These are phyloP conservation scores for Alternaria burnsii DNA, from an alignment of 2,329 filamentous ascomycete species.

Conservation along the genomic window DNA sequence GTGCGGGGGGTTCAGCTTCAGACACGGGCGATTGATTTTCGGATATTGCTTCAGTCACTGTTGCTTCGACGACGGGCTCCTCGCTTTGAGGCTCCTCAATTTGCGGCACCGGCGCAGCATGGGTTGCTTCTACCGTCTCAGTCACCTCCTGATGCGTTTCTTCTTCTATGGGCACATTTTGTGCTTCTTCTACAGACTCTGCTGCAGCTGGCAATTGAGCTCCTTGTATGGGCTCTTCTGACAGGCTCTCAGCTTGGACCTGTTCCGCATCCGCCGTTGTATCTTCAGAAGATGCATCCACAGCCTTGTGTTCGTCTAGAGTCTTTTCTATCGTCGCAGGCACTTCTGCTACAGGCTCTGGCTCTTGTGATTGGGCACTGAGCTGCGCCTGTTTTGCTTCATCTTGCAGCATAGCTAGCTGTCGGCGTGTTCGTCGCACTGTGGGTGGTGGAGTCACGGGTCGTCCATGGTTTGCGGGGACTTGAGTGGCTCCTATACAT, in stretches of 20 bases:
- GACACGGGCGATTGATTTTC: constrained; percentile 2
- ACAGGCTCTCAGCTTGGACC: background rate
- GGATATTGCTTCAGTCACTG: background rate
- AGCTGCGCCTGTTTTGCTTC: constrained; percentile 35
- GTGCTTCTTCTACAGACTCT: constrained; percentile 3
- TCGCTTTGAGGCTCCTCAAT: constrained; percentile 1
- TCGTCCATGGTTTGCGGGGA: constrained; percentile 30
- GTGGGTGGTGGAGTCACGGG: constrained; percentile 38
- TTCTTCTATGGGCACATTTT: constrained; percentile 2
- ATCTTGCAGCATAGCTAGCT: constrained; percentile 47
- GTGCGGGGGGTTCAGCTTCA: constrained; percentile 14
- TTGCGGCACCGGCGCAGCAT: constrained; percentile 1
- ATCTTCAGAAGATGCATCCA: constrained; percentile 5
- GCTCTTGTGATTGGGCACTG: constrained; percentile 15
- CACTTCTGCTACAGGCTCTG: constrained; percentile 13
- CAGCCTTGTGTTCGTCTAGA: constrained; percentile 8
- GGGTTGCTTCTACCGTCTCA: constrained; percentile 3
- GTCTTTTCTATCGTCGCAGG: constrained; percentile 4
- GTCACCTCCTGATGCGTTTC: constrained; percentile 6
- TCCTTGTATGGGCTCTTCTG: constrained; percentile 4
- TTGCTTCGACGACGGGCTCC: background rate
- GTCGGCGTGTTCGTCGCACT: constrained; percentile 46
- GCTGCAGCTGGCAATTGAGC: background rate
- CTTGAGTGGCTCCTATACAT: constrained; percentile 30
- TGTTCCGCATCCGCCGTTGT: constrained; percentile 7